Base-by-base conservation (phyloP, 108 stramenopile genomes). In the Cyclotella distinguenda region DNA sequence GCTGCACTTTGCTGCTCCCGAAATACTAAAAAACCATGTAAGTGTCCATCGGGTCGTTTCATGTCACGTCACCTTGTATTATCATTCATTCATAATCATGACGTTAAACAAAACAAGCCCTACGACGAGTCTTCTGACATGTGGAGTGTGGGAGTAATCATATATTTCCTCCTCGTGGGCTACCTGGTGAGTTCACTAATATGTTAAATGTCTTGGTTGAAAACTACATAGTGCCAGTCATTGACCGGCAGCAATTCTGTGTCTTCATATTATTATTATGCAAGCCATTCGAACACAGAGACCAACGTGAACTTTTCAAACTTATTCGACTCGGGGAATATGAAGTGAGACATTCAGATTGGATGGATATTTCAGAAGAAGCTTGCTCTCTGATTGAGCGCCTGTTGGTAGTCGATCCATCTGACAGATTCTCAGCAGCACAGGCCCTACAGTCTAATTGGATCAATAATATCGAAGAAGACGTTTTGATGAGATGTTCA, bases 111-210 rank as follows among this genome's bases (percentile, higher is more conserved):
- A 48, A 23, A 48, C 16, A 1, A 59, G 58, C 87, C 87, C 8
- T 81, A 93, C 60, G 91, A 89, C 48, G 76, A 90, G 49, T 70
- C 72, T 10, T 94, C 89, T 11, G 98, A 99, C 67, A 87, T 95
- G 84, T 99, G 98, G 98, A 81, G 80, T 49, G 80, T 95, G 2
- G 98, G 98, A 21, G 93, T 97, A 1, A 88, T 97, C 64, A 66
- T 85, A 10, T 97, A 91, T 66, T 85, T 96, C 28, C 62, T 98
- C 9, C 79, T 99, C 0, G 93, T 84, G 31, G 98, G 92, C 1
- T 85, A 88, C 48, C 40, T 72, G 45, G 70, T 72, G 44, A 68
- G 57, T 47, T 10, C 28, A 32, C 19, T 57, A 6, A 6, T 10
- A 36, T 26, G 3, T 38, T 26, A 5, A 22, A 7, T 9, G 7